phyloP scores from a whole-genome alignment of 495 filamentous ascomycete genomes.

The Xylaria scruposa region DNA sequence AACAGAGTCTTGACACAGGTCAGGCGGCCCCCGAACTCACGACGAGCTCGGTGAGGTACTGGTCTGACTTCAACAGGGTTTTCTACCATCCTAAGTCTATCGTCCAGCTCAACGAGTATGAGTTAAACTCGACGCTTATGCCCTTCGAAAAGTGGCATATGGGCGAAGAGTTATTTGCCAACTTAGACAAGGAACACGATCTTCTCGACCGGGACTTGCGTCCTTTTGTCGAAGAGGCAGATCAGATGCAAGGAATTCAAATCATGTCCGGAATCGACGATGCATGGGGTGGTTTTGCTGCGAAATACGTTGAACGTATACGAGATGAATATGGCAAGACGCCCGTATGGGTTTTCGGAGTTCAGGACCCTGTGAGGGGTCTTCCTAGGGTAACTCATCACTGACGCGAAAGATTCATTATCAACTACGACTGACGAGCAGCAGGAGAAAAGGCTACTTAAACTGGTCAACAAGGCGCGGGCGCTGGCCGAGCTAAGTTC shows the following conservation, averaged over 20 bases:
- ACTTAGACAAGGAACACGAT: slow-evolving; percentile 84
- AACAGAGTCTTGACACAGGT: slow-evolving; percentile 75
- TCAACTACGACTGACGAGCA: slow-evolving; percentile 34
- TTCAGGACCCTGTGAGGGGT: slow-evolving; percentile 65
- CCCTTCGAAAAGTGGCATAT: slow-evolving; percentile 83
- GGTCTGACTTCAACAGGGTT: slow-evolving; percentile 92
- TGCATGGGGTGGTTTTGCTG: slow-evolving; percentile 91
- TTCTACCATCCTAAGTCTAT: slow-evolving; percentile 93
- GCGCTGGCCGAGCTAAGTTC: slow-evolving; percentile 70
- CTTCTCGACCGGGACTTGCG: slow-evolving; percentile 87
- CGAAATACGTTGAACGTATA: slow-evolving; percentile 78
- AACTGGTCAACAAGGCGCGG: slow-evolving; percentile 72
- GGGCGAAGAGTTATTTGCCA: slow-evolving; percentile 83
- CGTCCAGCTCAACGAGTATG: slow-evolving; percentile 87
- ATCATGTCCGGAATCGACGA: slow-evolving; percentile 80
- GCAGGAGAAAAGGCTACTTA: slow-evolving; percentile 56
- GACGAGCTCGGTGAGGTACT: slow-evolving; percentile 79
- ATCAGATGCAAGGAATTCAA: slow-evolving; percentile 88
- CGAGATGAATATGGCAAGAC: slow-evolving; percentile 91
- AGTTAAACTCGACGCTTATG: slow-evolving; percentile 74
- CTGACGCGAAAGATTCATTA: not conserved
- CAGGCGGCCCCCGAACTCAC: slow-evolving; percentile 66
- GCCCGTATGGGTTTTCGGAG: slow-evolving; percentile 83
- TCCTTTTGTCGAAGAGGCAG: slow-evolving; percentile 88
- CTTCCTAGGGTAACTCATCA: slow-evolving; percentile 59